Conservation (phyloP, 306 rosid genomes). For the Trifolium dubium region DNA sequence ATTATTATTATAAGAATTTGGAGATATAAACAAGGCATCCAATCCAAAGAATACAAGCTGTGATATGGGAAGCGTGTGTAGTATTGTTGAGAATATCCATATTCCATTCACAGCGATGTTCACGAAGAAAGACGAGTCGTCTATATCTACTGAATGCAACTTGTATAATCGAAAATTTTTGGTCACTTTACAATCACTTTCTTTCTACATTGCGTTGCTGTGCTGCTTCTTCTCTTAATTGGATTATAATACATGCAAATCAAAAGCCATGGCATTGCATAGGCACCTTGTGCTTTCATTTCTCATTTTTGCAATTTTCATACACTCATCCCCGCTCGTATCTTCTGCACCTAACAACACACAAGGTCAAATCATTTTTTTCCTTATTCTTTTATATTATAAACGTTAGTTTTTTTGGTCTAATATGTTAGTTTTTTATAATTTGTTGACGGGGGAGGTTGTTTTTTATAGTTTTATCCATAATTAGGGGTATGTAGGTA, state of each 20-base stretch:
- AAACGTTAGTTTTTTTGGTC: too few species aligned
- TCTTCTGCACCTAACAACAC: slow-evolving; percentile 8
- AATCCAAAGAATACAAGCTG: slow-evolving; percentile 12
- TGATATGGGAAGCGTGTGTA: not conserved
- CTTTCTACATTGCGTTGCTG: slow-evolving; percentile 23
- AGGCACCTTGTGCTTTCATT: not conserved
- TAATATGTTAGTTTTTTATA: too few species aligned
- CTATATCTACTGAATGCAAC: slow-evolving; percentile 41
- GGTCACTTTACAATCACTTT: slow-evolving; percentile 10
- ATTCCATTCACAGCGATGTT: not conserved
- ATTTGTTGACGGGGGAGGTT: too few species aligned
- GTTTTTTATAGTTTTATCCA: too few species aligned
- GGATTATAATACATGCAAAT: slow-evolving; percentile 9
- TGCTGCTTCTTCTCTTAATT: not conserved
- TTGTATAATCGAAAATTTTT: slow-evolving; percentile 37
- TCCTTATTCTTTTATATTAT: not conserved
- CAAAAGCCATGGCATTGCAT: not conserved
- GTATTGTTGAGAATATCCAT: slow-evolving; percentile 36
- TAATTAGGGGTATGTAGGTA: too few species aligned
- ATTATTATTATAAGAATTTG: not conserved
- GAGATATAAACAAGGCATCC: slow-evolving; percentile 25
- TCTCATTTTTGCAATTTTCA: not conserved
- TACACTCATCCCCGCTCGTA: not conserved
- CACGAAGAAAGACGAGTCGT: slow-evolving; percentile 2
- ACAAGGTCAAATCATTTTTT: slow-evolving; percentile 36